Evolutionary conservation across 2,329 filamentous ascomycete genomes (phyloP), one percentile per base, ranked within the genome.

Genomic region (Phialophora tarda): DNA sequence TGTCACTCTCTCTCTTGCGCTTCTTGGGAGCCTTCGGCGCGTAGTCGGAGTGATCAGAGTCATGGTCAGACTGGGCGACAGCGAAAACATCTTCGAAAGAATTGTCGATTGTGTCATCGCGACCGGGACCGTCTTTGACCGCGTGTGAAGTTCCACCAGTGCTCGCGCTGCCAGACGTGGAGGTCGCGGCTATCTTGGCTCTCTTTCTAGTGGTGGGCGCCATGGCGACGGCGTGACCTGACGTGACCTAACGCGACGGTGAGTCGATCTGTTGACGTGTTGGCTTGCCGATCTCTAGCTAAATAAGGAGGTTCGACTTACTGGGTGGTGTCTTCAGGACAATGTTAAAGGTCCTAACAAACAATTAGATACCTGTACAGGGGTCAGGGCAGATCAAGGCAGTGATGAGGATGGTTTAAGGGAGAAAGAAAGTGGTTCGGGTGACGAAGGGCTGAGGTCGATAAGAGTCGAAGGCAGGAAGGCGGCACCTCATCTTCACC

Each of bases 41-140:
- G 55, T 34, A 59, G 17, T 65, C 69, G 21, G 69, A 61, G 21
- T 59, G 23, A 24, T 69, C 62, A 7, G 63, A 63, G 59, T 65
- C 59, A 26, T 54, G 38, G 32, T 60, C 54, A 44, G 59, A 63
- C n/a, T 53, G 30, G 17, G 38, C 17, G 38, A 7, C 17, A n/a
- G 38, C 14, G 6, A 44, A 44, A 21, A n/a, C 38, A n/a, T 8
- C 38, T 7, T 44, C 38, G 38, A 44, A 44, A 44, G 38, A n/a
- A 7, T n/a, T 44, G 34, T 41, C 34, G 14, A 41, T 41, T 6
- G 6, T 41, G 17, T 44, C 38, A 44, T 44, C 17, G 38, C 38
- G 38, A 44, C 38, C 14, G 1, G 38, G 12, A n/a, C 38, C 38
- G 17, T 44, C 38, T 8, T 44, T n/a, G 38, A n/a, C 17, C 4